Conservation (phyloP, 2,329 filamentous ascomycete species). For the Cercospora sesami region DNA sequence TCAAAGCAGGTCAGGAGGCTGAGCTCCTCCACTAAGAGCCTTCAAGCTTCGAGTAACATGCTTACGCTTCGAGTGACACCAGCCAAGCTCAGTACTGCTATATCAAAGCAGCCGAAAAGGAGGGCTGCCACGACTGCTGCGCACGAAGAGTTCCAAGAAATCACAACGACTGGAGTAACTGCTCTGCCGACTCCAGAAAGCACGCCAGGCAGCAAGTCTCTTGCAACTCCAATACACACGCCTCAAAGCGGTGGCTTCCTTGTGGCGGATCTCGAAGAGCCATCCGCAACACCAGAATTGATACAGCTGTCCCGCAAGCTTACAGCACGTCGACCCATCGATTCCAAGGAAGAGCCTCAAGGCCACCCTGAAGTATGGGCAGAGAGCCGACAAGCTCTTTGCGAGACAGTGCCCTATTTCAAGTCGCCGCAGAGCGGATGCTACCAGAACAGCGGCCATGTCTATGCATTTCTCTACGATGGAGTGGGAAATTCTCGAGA, state of each 20-base stretch:
- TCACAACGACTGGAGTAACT: neutral
- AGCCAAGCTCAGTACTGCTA: neutral
- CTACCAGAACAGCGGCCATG: slow-evolving; percentile 54
- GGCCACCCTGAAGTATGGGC: slow-evolving; percentile 57
- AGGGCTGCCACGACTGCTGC: neutral
- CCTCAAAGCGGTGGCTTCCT: neutral
- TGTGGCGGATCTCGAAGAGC: neutral
- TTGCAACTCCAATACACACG: neutral
- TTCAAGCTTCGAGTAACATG: neutral
- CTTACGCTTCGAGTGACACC: neutral
- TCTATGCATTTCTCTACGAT: slow-evolving; percentile 61
- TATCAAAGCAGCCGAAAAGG: neutral
- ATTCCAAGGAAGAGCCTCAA: slow-evolving; percentile 38
- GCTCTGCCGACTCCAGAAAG: neutral
- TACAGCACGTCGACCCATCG: slow-evolving; percentile 30
- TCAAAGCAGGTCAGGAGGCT: neutral
- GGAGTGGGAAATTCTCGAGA: slow-evolving; percentile 55
- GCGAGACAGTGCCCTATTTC: slow-evolving; percentile 64
- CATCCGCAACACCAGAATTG: slow-evolving; percentile 5
- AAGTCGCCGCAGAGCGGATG: slow-evolving; percentile 60
- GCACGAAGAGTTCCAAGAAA: neutral
- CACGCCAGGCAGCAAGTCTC: neutral
- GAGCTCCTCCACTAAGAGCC: neutral
- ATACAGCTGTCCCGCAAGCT: slow-evolving; percentile 30
- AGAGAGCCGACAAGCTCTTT: slow-evolving; percentile 59